Percentiles rank a stretch among this genome's conserved stretches.
phyloP scores from a whole-genome alignment of 345 rosid species.

The Corchorus capsularis region DNA sequence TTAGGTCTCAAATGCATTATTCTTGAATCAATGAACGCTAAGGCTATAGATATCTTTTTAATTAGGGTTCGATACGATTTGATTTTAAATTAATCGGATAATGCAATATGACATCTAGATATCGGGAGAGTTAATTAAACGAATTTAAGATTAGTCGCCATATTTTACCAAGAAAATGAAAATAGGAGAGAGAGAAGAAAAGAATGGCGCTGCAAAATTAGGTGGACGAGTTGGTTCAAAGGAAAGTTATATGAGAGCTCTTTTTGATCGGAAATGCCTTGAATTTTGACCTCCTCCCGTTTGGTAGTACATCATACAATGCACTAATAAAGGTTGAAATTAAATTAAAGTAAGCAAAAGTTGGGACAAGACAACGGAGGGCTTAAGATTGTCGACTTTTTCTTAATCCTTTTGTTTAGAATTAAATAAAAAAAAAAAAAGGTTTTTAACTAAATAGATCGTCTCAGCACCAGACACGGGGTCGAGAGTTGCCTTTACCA shows the following conservation, averaged over 20 bases:
- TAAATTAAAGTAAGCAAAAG: not conserved
- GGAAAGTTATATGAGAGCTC: not conserved
- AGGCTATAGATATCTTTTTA: too few relatives aligned
- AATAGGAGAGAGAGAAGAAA: not conserved
- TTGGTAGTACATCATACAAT: not conserved
- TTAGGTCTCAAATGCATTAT: too few relatives aligned
- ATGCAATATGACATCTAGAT: too few relatives aligned
- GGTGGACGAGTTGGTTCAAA: not conserved
- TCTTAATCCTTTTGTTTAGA: too few relatives aligned
- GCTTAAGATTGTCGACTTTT: not conserved
- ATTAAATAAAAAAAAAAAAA: not conserved
- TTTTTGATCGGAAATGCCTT: not conserved
- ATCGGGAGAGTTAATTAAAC: too few relatives aligned
- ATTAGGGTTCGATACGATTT: too few relatives aligned
- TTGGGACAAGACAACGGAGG: not conserved
- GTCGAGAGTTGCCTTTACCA: not conserved
- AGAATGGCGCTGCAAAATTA: not conserved
- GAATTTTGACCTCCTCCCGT: not conserved
- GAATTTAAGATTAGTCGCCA: too few relatives aligned
- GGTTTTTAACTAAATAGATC: not conserved
- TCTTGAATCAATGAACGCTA: too few relatives aligned
- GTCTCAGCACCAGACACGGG: conserved; percentile 17
- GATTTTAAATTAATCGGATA: too few relatives aligned
- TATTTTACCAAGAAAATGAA: too few relatives aligned
- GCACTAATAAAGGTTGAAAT: not conserved